Percentiles rank a stretch among this genome's conserved stretches.
Evolutionary conservation across 208 protist genomes (phyloP).

Genomic region (Balamuthia mandrillaris): DNA sequence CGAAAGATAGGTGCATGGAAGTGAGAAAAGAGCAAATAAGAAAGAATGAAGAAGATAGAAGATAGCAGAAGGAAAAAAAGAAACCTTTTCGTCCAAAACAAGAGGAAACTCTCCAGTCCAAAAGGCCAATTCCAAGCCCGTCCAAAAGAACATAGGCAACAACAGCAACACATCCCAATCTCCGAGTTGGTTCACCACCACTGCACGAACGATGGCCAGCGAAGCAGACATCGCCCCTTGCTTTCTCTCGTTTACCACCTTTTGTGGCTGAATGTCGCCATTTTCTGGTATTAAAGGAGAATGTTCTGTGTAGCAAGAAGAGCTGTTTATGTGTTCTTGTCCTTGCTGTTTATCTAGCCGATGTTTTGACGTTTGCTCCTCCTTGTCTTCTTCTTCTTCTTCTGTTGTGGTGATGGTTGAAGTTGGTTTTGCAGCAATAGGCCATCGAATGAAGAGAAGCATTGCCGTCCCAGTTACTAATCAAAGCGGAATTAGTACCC

Average conservation of each 20-base stretch:
- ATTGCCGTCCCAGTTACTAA: neutral
- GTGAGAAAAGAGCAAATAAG: neutral
- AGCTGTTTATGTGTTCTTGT: no score
- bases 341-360: no score
- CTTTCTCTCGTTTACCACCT: no score
- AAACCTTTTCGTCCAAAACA: neutral
- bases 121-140: conserved; percentile 35
- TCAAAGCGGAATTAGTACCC: no score
- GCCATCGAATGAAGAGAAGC: neutral
- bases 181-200: neutral
- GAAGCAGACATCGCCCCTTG: neutral
- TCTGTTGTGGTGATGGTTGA: no score
- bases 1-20: neutral
- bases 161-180: neutral
- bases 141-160: conserved; percentile 21
- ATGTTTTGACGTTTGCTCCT: no score
- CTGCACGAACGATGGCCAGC: neutral
- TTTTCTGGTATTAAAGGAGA: no score
- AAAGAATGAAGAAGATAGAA: neutral
- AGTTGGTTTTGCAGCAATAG: no score
- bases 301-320: no score
- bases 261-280: no score
- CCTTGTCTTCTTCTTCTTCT: no score
- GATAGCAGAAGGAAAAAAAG: neutral
- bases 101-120: conserved; percentile 40